These are phyloP conservation scores for Cetradonia linearis DNA, from an alignment of 495 filamentous ascomycete genomes.

Conservation along the genomic window DNA sequence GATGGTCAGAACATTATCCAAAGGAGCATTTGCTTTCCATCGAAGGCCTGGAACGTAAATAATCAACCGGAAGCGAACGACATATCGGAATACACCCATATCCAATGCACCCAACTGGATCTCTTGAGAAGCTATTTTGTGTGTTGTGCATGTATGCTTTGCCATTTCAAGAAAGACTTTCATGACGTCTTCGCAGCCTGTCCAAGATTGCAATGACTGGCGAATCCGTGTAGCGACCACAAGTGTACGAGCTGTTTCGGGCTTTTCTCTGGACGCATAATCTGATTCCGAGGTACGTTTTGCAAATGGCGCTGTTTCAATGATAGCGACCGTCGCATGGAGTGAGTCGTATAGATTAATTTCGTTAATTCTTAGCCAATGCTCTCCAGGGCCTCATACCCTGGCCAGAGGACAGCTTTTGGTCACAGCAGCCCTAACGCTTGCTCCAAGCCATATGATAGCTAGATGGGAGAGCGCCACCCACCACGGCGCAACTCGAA, in stretches of 20 bases:
- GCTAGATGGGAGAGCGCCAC: neutral
- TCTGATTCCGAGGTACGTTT: too few species aligned
- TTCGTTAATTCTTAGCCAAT: slow-evolving; percentile 4
- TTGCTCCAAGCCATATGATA: neutral
- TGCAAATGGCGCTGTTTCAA: neutral
- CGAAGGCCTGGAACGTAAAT: slow-evolving; percentile 4
- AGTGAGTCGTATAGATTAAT: slow-evolving; percentile 6
- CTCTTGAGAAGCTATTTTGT: neutral
- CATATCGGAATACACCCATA: neutral
- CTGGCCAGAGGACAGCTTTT: neutral
- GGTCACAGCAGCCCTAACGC: neutral
- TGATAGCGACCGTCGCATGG: neutral
- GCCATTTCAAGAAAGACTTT: slow-evolving; percentile 10
- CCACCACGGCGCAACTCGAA: neutral
- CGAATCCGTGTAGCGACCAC: slow-evolving; percentile 5
- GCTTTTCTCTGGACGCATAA: neutral
- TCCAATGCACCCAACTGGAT: neutral
- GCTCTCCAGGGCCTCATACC: neutral
- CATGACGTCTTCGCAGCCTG: slow-evolving; percentile 13
- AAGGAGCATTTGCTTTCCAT: slow-evolving; percentile 3
- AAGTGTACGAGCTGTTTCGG: neutral
- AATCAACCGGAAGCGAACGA: slow-evolving; percentile 9
- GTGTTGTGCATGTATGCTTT: slow-evolving; percentile 2
- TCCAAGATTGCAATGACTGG: slow-evolving; percentile 4
- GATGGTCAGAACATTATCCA: neutral